These are phyloP conservation scores for Kernera saxatilis DNA, from an alignment of 345 rosid species.

Conservation along the genomic window DNA sequence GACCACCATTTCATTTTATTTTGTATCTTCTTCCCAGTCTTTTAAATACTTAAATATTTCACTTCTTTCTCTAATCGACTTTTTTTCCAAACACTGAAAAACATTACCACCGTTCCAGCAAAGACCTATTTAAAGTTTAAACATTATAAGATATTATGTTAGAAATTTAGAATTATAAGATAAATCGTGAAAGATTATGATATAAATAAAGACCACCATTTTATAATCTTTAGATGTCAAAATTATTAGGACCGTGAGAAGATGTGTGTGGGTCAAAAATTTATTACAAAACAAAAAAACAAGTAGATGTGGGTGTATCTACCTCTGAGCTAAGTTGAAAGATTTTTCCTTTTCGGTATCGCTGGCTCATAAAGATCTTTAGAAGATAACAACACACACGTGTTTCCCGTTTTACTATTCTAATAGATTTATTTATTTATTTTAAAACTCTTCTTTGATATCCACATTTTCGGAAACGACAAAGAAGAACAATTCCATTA, in stretches of 20 bases:
- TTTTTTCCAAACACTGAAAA: too few species aligned
- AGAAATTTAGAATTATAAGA: too few species aligned
- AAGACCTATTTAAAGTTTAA: too few species aligned
- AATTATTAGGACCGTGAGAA: not conserved
- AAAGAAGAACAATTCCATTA: slow-evolving; percentile 16
- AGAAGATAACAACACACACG: not conserved
- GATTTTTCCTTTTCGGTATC: not conserved
- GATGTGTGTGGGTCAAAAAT: not conserved
- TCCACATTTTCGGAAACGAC: slow-evolving; percentile 12
- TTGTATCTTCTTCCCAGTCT: not conserved
- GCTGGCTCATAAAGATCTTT: not conserved
- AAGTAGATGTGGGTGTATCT: not conserved
- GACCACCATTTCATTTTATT: not conserved
- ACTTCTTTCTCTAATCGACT: not conserved
- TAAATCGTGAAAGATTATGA: too few species aligned
- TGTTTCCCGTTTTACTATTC: not conserved
- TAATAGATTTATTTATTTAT: not conserved
- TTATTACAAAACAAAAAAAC: not conserved
- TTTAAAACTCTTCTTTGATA: not conserved
- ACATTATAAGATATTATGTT: too few species aligned
- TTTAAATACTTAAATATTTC: not conserved
- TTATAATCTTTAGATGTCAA: not conserved
- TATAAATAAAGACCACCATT: too few species aligned
- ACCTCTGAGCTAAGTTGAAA: not conserved
- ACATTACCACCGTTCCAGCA: too few species aligned